phyloP scores from a whole-genome alignment of 345 rosid species.

The Citrus glauca region DNA sequence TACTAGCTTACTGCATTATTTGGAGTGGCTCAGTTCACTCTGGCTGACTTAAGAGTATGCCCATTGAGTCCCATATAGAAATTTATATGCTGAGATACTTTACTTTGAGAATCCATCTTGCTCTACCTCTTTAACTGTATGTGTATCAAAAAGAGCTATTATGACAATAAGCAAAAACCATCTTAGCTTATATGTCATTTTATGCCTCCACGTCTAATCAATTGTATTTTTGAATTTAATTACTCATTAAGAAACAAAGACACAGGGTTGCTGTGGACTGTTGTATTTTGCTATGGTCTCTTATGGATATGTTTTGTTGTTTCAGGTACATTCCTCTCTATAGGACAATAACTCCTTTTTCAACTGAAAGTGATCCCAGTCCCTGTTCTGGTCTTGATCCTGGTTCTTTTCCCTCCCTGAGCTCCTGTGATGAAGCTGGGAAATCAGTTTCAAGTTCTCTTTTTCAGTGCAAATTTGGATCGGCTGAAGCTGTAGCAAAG shows the following conservation, averaged over 20 bases:
- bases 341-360: conserved; percentile 37
- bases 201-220: not conserved
- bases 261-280: not conserved
- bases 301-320: conserved; percentile 24
- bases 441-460: conserved; percentile 58
- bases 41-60: not conserved
- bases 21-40: not conserved
- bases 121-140: not conserved
- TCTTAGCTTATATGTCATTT: not conserved
- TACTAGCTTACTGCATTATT: not conserved
- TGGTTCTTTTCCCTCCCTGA: conserved; percentile 60
- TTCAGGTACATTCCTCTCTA: conserved; percentile 81
- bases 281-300: not conserved
- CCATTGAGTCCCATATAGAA: too few relatives aligned
- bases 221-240: not conserved
- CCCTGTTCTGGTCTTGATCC: conserved; percentile 32
- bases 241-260: not conserved
- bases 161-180: not conserved
- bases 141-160: not conserved
- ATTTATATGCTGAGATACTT: not conserved
- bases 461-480: conserved; percentile 60
- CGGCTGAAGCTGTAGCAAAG: conserved; percentile 76
- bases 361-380: conserved; percentile 29
- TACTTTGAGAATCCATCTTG: not conserved
- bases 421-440: conserved; percentile 50